Conservation (phyloP, 306 rosid genomes). For the Abrus precatorius region DNA sequence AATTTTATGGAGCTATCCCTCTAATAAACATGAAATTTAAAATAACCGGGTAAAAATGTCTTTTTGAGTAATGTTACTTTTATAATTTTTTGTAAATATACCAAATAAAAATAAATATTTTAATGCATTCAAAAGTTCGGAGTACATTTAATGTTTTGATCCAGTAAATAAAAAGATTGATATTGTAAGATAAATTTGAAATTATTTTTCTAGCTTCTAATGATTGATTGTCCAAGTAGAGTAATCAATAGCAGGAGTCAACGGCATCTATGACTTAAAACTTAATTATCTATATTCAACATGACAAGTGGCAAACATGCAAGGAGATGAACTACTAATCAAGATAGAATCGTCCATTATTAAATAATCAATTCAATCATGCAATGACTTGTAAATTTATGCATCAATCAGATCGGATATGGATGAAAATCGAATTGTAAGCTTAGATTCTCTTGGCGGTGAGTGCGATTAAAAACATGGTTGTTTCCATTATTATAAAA, state of each 20-base stretch:
- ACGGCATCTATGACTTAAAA: slow-evolving; percentile 16
- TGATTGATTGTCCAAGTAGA: slow-evolving; percentile 13
- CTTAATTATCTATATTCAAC: slow-evolving; percentile 10
- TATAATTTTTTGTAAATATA: not conserved
- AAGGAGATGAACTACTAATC: slow-evolving; percentile 44
- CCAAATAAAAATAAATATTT: not conserved
- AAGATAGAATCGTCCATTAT: slow-evolving; percentile 26
- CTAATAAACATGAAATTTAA: not conserved
- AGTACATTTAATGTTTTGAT: too few species aligned
- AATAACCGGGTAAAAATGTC: not conserved
- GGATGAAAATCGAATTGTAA: slow-evolving; percentile 23
- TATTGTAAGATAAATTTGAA: too few species aligned
- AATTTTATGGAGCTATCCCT: not conserved
- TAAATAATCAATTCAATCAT: slow-evolving; percentile 31
- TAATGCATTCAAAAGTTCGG: too few species aligned
- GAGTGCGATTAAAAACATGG: slow-evolving; percentile 29
- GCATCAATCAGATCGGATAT: slow-evolving; percentile 42
- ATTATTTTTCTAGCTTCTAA: not conserved
- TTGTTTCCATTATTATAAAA: slow-evolving; percentile 37
- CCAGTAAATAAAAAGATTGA: too few species aligned
- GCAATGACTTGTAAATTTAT: not conserved
- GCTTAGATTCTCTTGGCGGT: slow-evolving; percentile 45
- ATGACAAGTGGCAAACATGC: slow-evolving; percentile 51
- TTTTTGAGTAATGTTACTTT: not conserved
- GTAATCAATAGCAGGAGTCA: slow-evolving; percentile 10